Base-by-base conservation (phyloP, 2,329 filamentous ascomycete genomes). In the Talaromyces sp. region DNA sequence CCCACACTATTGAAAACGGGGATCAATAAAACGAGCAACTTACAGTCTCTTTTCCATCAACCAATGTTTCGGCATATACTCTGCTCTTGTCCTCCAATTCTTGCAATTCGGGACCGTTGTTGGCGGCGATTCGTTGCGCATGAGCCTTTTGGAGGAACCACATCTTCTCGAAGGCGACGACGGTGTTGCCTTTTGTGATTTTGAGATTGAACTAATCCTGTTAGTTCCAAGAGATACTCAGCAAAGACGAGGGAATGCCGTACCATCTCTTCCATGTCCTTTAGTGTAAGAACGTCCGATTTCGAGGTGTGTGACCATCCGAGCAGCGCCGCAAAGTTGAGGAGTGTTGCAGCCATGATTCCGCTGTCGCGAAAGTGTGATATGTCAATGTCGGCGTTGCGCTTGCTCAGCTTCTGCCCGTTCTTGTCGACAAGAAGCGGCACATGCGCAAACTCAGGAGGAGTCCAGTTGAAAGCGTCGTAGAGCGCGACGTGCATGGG, bases 171-270 rank as follows among this genome's bases (percentile, higher is more conserved):
- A 88, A 83, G 21, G 89, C 86, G 19, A 97, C 90, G 14, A 89
- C 88, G 7, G 92, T 91, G 72, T 97, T 92, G 10, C 93, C 93
- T 67, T 89, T 90, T 3, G 92, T 97, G 75, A 97, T 95, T 69
- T 91, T 92, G 65, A 96, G 81, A 52, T 87, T 86, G 71, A 97
- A 93, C 84, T 91, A 62, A 17, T 21, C 21, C 31, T 29, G 56
- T 78, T 58, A 75, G 69, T 52, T 62, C 27, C 11, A 56, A 14
- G n/a, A 14, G 21, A 31, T 26, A 26, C 26, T 26, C 26, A 3
- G 6, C 6, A 48, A 10, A 19, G 41, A 38, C 51, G n/a, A 41
- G 12, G 32, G 24, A 29, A 29, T 27, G 17, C 70, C 83, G 58
- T 77, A 89, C 89, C 61, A 86, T 85, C 19, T 87, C 72, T 51